Conservation (phyloP, 495 filamentous ascomycete species). For the Penicillium longicatenatum region DNA sequence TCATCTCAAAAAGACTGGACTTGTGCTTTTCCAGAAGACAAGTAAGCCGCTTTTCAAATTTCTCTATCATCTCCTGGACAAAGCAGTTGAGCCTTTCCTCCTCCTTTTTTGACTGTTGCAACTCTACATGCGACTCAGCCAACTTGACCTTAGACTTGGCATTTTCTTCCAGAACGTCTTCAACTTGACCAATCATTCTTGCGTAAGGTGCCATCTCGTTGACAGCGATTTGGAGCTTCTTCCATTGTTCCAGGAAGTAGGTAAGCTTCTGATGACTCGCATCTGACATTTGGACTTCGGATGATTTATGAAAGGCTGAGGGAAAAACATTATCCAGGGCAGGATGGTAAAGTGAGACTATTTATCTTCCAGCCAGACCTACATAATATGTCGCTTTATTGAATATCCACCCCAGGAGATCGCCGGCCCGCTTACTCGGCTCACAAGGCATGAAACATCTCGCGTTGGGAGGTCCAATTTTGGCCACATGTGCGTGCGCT, state of each 20-base stretch:
- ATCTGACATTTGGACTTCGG: neutral
- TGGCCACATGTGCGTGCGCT: neutral
- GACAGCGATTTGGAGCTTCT: conserved; percentile 1
- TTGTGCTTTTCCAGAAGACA: neutral
- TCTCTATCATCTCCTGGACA: conserved; percentile 1
- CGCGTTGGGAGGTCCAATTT: neutral
- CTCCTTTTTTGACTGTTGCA: neutral
- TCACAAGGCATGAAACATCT: neutral
- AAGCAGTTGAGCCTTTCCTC: neutral
- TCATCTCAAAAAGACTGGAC: neutral
- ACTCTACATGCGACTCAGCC: neutral
- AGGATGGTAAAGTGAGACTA: neutral
- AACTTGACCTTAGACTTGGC: neutral
- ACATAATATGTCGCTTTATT: neutral
- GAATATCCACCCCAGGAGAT: neutral
- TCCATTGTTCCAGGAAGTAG: conserved; percentile 1
- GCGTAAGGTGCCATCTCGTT: neutral
- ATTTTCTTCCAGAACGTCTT: neutral
- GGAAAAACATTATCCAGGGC: neutral
- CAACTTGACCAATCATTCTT: neutral
- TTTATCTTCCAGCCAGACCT: neutral
- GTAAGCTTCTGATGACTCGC: neutral
- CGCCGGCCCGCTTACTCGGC: neutral
- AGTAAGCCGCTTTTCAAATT: neutral
- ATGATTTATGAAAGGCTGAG: neutral